Evolutionary conservation across 2,329 filamentous ascomycete species (phyloP).

Genomic region (Fusarium ambrosium): DNA sequence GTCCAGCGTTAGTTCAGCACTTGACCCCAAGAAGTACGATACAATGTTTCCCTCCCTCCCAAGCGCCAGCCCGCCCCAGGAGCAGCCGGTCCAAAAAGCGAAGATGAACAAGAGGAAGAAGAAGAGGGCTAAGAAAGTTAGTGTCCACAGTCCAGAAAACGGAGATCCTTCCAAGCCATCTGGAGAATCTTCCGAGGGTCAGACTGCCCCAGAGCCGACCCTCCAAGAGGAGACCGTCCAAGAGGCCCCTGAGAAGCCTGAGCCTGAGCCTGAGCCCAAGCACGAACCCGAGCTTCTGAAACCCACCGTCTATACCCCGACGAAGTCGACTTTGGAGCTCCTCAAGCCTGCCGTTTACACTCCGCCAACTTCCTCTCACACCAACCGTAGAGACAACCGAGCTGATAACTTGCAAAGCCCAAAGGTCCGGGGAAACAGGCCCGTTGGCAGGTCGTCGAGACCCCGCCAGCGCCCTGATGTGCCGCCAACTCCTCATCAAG

Average conservation of each 20-base stretch:
- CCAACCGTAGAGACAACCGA: not conserved
- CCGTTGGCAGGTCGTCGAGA: slow-evolving; percentile 13
- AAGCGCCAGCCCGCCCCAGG: slow-evolving; percentile 10
- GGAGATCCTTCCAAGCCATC: not conserved
- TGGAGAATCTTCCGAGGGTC: not conserved
- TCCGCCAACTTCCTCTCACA: slow-evolving; percentile 25
- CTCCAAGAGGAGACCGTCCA: not conserved
- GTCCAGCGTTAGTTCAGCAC: slow-evolving; percentile 8
- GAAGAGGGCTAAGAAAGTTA: not conserved
- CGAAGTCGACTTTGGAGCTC: slow-evolving; percentile 15
- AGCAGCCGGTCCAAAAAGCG: not conserved
- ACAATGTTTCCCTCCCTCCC: slow-evolving; percentile 42
- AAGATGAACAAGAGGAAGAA: slow-evolving; percentile 1
- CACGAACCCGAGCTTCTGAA: slow-evolving; percentile 16
- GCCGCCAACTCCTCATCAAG: slow-evolving; percentile 33
- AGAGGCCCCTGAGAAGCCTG: not conserved
- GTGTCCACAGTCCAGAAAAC: not conserved
- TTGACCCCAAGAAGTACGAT: slow-evolving; percentile 42
- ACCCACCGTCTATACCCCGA: slow-evolving; percentile 31
- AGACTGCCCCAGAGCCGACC: not conserved
- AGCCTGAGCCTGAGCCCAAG: not conserved
- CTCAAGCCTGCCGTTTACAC: slow-evolving; percentile 31
- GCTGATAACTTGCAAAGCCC: not conserved
- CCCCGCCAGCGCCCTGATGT: slow-evolving; percentile 1
- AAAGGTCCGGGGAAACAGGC: not conserved